Conservation (phyloP, 2,329 filamentous ascomycete species). For the Lasiodiplodia sp. region DNA sequence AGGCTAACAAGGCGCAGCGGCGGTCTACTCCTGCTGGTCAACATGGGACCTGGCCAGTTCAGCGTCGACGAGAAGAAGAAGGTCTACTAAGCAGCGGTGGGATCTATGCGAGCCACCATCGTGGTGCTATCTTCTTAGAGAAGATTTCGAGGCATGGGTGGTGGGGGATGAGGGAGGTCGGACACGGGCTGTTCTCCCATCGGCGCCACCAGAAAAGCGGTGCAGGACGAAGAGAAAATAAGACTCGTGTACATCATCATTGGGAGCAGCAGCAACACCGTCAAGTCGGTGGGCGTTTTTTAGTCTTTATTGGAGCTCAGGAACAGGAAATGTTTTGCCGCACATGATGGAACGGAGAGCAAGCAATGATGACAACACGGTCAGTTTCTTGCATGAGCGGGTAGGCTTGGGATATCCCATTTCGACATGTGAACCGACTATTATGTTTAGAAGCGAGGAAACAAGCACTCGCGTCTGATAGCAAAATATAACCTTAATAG, state of each 20-base stretch:
- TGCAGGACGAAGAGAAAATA: not conserved
- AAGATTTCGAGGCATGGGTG: constrained; percentile 22
- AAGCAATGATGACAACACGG: not conserved
- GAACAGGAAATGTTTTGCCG: constrained; percentile 5
- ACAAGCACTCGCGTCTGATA: no score
- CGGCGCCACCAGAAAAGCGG: not conserved
- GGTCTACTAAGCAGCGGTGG: constrained; percentile 74
- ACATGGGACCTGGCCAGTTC: constrained; percentile 97
- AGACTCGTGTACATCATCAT: constrained; percentile 24
- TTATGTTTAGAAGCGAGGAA: no score
- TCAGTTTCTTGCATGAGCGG: not conserved
- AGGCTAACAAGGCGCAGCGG: constrained; percentile 60
- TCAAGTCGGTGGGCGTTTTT: constrained; percentile 20
- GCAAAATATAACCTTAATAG: constrained; percentile 12
- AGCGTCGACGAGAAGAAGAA: constrained; percentile 99
- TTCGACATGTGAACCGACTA: no score
- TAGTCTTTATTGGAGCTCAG: constrained; percentile 8
- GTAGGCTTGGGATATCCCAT: no score
- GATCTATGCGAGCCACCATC: not conserved
- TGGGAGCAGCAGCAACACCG: constrained; percentile 14
- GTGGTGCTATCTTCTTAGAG: constrained; percentile 7
- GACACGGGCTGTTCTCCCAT: not conserved
- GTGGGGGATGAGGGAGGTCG: not conserved
- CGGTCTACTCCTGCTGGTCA: constrained; percentile 93
- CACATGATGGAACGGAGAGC: not conserved